Base-by-base conservation (phyloP, 2,329 filamentous ascomycete genomes). In the Xylaria digitata region DNA sequence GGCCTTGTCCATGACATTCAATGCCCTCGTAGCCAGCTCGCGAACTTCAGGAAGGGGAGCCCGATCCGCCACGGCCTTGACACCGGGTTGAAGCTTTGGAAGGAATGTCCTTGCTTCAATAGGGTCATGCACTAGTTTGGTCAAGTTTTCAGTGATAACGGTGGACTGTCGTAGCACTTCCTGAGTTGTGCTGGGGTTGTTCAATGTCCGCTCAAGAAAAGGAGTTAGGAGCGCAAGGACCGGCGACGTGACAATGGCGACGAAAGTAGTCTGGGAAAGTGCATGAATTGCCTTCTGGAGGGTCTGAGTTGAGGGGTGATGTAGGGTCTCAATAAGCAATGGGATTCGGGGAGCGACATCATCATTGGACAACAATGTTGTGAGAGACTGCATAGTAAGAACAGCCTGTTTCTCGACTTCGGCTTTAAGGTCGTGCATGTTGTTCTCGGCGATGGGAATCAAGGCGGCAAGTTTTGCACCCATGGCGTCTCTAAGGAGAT, bases 241-340 rank as follows among this genome's bases (percentile, higher is more conserved):
- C 9, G 96, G 96, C 8, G 95, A 97, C 13, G 94, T 97, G 74
- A 99, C 96, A 71, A 97, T 87, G 63, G 96, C 94, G 60, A 99
- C 96, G 74, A 99, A 99, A n/a, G 96, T 99, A 11, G 96, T 99
- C 83, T 97, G 93, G 3, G 94, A 97, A 52, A 99, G 86, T 52
- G 94, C 96, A 77, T 97, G 96, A 71, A 99, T 98, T 37, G 96
- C 94, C 84, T 97, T 97, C 78, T 97, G 93, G 63, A 96, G 86
- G 32, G 91, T 93, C 80, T 96, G 89, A 15, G 92, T 85, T 11
- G 93, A 97, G 6, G 96, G 96, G 75, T 97, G 90, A 79, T 97
- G 93, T 90, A 99, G 97, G 55, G 93, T 92, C 78, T 96, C 93
- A 80, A 99, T 90, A 55, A 99, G 87, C 2, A 98, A 89, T 6